Conservation (phyloP, 208 protist species). For the Trypanosoma caninum region DNA sequence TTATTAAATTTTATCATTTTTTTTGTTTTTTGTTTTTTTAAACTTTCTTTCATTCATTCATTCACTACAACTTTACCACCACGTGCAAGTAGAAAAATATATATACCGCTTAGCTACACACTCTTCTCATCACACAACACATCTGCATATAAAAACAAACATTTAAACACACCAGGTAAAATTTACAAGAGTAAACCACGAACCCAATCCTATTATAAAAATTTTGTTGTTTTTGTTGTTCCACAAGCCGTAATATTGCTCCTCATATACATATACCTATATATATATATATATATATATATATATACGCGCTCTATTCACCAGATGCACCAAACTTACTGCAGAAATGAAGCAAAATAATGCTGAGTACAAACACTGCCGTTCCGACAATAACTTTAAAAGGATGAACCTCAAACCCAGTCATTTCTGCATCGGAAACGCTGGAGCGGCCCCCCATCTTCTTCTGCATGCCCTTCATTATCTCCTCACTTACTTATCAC, state of each 20-base stretch:
- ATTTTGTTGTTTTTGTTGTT: too few relatives aligned
- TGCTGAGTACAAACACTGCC: constrained; percentile 66
- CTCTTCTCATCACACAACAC: not conserved
- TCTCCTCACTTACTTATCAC: not conserved
- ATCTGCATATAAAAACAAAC: too few relatives aligned
- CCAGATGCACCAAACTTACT: constrained; percentile 56
- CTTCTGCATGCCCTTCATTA: constrained; percentile 58
- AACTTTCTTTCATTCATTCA: not conserved
- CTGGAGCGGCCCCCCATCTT: constrained; percentile 26
- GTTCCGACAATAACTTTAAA: constrained; percentile 67
- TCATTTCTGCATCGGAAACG: constrained; percentile 68
- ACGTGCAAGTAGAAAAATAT: too few relatives aligned
- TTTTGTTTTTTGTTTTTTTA: too few relatives aligned
- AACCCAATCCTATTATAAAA: too few relatives aligned
- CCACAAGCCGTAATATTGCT: too few relatives aligned
- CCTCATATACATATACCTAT: not conserved
- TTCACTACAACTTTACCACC: not conserved
- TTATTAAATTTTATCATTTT: not conserved
- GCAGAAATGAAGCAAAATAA: constrained; percentile 90
- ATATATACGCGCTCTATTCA: not conserved
- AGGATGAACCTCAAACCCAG: constrained; percentile 69
- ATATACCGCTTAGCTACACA: too few relatives aligned
- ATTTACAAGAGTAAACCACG: too few relatives aligned
- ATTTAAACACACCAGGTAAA: too few relatives aligned
- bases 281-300: not conserved